Base-by-base conservation (phyloP, 2,329 filamentous ascomycete species). In the Neonectria ditissima region DNA sequence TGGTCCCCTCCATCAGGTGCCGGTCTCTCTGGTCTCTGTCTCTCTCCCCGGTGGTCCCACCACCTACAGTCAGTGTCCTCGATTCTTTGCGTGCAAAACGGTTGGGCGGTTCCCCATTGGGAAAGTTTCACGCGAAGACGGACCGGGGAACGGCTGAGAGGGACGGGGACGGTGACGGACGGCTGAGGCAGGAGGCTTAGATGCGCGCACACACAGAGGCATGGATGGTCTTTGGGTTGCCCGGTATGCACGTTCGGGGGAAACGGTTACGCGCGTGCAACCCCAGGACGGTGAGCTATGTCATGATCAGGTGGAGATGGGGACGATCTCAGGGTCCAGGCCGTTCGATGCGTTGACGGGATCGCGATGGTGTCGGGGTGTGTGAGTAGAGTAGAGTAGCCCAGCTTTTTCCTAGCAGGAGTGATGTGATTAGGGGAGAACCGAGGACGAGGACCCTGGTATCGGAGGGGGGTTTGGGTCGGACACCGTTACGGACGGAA, bases 281-380 rank as follows among this genome's bases (percentile, higher is more conserved):
- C 67, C 69, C 59, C 59, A 69, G 57, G 57, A 58, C 52, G 52
- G 59, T 60, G 58, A 63, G 65, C 65, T 54, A 63, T 69, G 69
- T 71, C 61, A 67, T 71, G 63, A 71, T 70, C 60, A 58, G 56
- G 57, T 43, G 43, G 52, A 61, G 51, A 67, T 67, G 65, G 65
- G 58, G 70, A 66, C 67, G 69, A 72, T 72, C 70, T 65, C 66
- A 65, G 61, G 70, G 70, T 72, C 70, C 62, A 71, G 70, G 70
- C 70, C 70, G 68, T 71, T 72, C 70, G 68, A 72, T 65, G 66
- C 62, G 61, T 65, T 52, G 47, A 41, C 53, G 24, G 24, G 53
- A 65, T 59, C 48, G 52, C 63, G 68, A 72, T 63, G 64, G 66
- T 63, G 68, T 48, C 45, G 54, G 65, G 69, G 58, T 47, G 68